phyloP scores from a whole-genome alignment of 768 basidiomycete species.

The Naganishia friedmannii region DNA sequence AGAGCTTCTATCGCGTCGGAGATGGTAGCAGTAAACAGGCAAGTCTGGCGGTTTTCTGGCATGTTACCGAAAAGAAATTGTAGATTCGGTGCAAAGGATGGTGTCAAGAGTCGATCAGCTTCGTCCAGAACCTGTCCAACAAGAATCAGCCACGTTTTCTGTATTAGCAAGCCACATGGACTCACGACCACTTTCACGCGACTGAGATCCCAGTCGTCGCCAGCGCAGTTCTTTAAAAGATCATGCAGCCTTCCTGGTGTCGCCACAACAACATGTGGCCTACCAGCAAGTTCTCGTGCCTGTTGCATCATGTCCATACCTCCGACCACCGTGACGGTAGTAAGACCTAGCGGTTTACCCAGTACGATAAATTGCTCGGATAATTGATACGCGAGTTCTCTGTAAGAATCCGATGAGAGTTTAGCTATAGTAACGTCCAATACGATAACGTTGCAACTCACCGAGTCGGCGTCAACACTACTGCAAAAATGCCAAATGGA shows the following conservation, averaged over 20 bases:
- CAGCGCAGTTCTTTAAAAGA: conserved; percentile 70
- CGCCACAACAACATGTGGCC: conserved; percentile 90
- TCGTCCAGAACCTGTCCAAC: conserved; percentile 79
- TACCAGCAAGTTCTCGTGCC: conserved; percentile 74
- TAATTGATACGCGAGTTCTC: conserved; percentile 95
- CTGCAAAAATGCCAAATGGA: conserved; percentile 90
- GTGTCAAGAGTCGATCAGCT: conserved; percentile 85
- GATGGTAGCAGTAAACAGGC: conserved; percentile 92
- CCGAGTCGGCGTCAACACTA: conserved; percentile 94
- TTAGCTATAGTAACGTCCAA: not conserved
- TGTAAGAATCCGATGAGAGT: conserved; percentile 48
- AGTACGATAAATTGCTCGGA: conserved; percentile 92
- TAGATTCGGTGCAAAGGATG: conserved; percentile 84
- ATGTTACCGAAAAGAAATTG: conserved; percentile 70
- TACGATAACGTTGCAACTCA: conserved; percentile 50
- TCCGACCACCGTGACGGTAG: conserved; percentile 85
- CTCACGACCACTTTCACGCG: conserved; percentile 79
- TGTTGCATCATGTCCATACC: conserved; percentile 99
- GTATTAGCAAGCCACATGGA: conserved; percentile 23
- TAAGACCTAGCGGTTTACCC: conserved; percentile 73
- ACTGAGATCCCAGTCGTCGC: conserved; percentile 75
- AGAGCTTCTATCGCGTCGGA: conserved; percentile 79
- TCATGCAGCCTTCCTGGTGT: conserved; percentile 95
- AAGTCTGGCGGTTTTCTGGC: conserved; percentile 86
- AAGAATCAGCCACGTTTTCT: not conserved